Evolutionary conservation across 768 basidiomycete species (phyloP).

Genomic region (Boletus rubroflammeus): DNA sequence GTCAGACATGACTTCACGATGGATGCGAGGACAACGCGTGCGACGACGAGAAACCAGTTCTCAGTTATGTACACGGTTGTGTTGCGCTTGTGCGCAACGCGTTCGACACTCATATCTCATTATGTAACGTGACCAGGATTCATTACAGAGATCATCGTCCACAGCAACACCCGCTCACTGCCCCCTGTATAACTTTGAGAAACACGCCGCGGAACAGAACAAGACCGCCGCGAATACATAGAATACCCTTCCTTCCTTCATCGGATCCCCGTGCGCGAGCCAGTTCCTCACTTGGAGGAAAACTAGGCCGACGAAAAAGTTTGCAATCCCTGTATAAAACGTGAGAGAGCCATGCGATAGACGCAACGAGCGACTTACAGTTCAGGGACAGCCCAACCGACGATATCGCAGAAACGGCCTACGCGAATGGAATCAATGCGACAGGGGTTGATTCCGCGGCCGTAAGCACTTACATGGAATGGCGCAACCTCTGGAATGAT

Average conservation of each 20-base stretch:
- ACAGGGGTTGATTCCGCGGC: not conserved
- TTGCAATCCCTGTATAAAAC: constrained; percentile 62
- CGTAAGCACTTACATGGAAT: constrained; percentile 50
- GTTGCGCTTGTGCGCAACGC: not conserved
- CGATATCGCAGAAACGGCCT: constrained; percentile 81
- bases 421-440: not conserved
- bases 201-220: constrained; percentile 20
- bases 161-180: constrained; percentile 6
- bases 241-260: constrained; percentile 84
- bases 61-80: not conserved
- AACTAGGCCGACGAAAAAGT: constrained; percentile 78
- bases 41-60: constrained; percentile 7
- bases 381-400: constrained; percentile 71
- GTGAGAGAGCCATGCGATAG: not conserved
- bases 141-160: not conserved
- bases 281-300: constrained; percentile 83
- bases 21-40: not conserved
- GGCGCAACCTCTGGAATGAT: constrained; percentile 90
- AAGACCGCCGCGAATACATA: constrained; percentile 74
- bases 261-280: constrained; percentile 55
- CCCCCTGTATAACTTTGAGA: constrained; percentile 27
- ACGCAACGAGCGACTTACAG: constrained; percentile 42
- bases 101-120: constrained; percentile 9
- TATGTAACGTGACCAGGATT: constrained; percentile 21
- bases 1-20: constrained; percentile 33